phyloP scores from a whole-genome alignment of 495 filamentous ascomycete genomes.

The Penicillium macrosclerotiorum region DNA sequence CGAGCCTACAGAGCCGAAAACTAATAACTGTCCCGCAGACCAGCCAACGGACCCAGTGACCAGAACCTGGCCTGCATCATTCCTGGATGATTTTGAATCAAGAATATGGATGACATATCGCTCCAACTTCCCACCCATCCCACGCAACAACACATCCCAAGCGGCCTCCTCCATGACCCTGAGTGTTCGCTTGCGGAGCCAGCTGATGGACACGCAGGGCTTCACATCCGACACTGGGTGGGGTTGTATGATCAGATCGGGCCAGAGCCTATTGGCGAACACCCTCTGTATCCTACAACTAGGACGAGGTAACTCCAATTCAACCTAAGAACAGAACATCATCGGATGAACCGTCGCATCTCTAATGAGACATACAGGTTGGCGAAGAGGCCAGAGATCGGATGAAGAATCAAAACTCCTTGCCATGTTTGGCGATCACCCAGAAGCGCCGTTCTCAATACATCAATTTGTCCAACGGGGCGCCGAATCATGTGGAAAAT shows the following conservation, averaged over 20 bases:
- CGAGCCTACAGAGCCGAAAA: too few species aligned
- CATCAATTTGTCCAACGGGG: conserved; percentile 92
- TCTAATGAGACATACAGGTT: conserved; percentile 56
- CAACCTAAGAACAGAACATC: too few species aligned
- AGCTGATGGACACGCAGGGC: conserved; percentile 73
- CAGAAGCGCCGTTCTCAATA: conserved; percentile 86
- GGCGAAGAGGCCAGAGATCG: conserved; percentile 63
- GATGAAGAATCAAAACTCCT: conserved; percentile 71
- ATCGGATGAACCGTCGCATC: background rate
- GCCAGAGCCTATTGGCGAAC: conserved; percentile 90
- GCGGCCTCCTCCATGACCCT: conserved; percentile 76
- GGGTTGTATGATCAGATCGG: conserved; percentile 99
- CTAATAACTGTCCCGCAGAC: too few species aligned
- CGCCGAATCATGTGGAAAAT: conserved; percentile 83
- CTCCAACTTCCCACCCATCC: conserved; percentile 79
- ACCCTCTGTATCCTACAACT: conserved; percentile 66
- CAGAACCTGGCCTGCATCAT: conserved; percentile 78
- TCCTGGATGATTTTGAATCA: conserved; percentile 91
- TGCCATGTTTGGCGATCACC: conserved; percentile 83
- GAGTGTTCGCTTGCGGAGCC: conserved; percentile 76
- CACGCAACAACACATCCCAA: conserved; percentile 69
- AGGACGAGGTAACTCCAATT: conserved; percentile 63
- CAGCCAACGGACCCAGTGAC: conserved; percentile 16
- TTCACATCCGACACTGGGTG: conserved; percentile 95
- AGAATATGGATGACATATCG: conserved; percentile 97